A percentile compares a stretch with the other conserved stretches of the same genome.
Evolutionary conservation across 345 rosid species (phyloP).

Genomic region (Gossypium anomalum): DNA sequence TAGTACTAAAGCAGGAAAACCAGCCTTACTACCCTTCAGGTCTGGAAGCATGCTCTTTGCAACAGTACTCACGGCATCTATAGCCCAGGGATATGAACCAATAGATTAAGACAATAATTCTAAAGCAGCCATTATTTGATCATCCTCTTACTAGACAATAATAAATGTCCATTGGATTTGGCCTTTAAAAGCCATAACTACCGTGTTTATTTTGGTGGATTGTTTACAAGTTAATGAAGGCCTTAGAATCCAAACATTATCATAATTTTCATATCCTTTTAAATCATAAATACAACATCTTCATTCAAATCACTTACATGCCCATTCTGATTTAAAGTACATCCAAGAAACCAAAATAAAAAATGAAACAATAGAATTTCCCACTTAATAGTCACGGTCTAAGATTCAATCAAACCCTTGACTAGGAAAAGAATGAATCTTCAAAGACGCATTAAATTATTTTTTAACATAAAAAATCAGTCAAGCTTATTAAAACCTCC

Average conservation of each 20-base stretch:
- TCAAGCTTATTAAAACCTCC: not conserved
- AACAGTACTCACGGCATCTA: not conserved
- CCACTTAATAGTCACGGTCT: not conserved
- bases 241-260: not conserved
- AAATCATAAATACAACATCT: not conserved
- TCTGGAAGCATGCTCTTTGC: slow-evolving; percentile 5
- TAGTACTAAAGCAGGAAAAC: not conserved
- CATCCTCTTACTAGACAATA: not conserved
- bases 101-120: not conserved
- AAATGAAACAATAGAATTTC: not conserved
- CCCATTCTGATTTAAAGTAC: not conserved
- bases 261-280: not conserved
- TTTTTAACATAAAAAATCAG: not conserved
- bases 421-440: not conserved
- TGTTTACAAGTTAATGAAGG: not conserved
- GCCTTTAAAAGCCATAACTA: not conserved
- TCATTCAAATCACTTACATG: not conserved
- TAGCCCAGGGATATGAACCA: not conserved
- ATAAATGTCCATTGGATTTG: not conserved
- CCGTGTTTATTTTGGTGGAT: not conserved
- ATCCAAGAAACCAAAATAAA: too few species aligned
- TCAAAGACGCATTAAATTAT: not conserved
- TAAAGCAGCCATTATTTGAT: not conserved
- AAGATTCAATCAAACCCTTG: not conserved
- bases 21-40: not conserved